Percentiles rank a stretch among this genome's conserved stretches.
Evolutionary conservation across 2,329 filamentous ascomycete genomes (phyloP).

Genomic region (Monilinia vaccinii-corymbosi): DNA sequence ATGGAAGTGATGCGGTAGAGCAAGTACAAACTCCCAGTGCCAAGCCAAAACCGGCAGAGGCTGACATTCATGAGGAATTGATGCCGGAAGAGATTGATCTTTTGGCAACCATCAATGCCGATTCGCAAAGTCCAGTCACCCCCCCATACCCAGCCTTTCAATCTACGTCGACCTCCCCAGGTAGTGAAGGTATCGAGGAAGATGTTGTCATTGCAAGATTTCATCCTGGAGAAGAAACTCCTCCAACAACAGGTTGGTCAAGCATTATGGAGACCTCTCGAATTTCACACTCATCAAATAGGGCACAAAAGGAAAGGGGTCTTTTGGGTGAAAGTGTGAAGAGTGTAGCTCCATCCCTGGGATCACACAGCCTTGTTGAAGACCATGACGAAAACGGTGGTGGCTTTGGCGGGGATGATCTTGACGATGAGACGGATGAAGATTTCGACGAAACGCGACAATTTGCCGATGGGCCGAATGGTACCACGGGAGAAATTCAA

Average conservation of each 20-base stretch:
- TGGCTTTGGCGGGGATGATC: not conserved
- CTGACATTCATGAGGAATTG: constrained; percentile 4
- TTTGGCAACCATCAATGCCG: constrained; percentile 5
- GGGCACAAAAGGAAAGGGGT: not conserved
- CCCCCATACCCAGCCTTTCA: constrained; percentile 20
- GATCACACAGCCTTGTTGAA: not conserved
- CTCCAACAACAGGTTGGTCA: constrained; percentile 22
- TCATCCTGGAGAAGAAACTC: constrained; percentile 21
- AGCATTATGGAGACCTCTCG: constrained; percentile 18
- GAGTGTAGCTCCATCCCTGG: not conserved
- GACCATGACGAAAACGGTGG: constrained; percentile 1
- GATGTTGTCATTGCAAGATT: constrained; percentile 25
- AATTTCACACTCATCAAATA: not conserved
- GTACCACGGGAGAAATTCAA: not conserved
- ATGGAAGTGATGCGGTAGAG: constrained; percentile 21
- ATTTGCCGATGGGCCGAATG: not conserved
- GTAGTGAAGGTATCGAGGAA: constrained; percentile 7
- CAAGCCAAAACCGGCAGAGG: constrained; percentile 13
- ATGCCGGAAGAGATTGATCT: constrained; percentile 10
- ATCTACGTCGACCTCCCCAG: constrained; percentile 14
- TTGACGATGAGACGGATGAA: not conserved
- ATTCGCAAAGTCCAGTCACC: not conserved
- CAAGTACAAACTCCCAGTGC: constrained; percentile 16
- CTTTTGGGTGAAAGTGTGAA: not conserved
- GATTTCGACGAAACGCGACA: constrained; percentile 8